Evolutionary conservation across 768 basidiomycete genomes (phyloP).

Genomic region (Mycena albidolilacea): DNA sequence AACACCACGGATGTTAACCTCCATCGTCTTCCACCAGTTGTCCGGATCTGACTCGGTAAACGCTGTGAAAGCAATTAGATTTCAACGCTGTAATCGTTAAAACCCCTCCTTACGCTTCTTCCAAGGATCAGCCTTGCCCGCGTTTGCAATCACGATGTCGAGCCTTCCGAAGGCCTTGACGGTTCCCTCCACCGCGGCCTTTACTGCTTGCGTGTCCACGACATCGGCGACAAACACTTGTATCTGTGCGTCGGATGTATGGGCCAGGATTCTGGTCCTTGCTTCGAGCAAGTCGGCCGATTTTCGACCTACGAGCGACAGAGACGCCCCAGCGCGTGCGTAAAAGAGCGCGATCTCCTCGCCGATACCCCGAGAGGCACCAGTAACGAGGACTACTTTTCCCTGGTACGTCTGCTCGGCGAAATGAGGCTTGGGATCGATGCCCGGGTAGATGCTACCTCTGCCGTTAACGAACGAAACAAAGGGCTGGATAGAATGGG

Average conservation of each 20-base stretch:
- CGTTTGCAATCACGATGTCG: conserved; percentile 48
- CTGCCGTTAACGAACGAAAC: background rate
- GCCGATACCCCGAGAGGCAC: conserved; percentile 45
- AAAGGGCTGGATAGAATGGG: background rate
- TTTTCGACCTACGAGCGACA: conserved; percentile 43
- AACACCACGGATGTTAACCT: conserved; percentile 42
- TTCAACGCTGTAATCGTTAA: background rate
- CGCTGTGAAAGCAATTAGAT: conserved; percentile 13
- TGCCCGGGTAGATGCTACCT: conserved; percentile 44
- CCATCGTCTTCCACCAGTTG: conserved; percentile 43
- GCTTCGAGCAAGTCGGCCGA: conserved; percentile 35
- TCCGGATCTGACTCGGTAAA: conserved; percentile 40
- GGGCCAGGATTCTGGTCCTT: conserved; percentile 38
- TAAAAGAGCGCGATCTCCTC: conserved; percentile 43
- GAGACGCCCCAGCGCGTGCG: conserved; percentile 47
- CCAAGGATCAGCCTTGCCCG: conserved; percentile 42
- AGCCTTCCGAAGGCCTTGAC: conserved; percentile 44
- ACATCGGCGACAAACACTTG: conserved; percentile 45
- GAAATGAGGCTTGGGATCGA: conserved; percentile 43
- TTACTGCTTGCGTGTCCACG: conserved; percentile 38
- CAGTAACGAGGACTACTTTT: conserved; percentile 44
- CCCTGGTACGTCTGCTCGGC: conserved; percentile 38
- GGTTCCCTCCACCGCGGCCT: conserved; percentile 42
- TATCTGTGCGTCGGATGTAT: conserved; percentile 32
- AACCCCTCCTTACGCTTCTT: conserved; percentile 32